phyloP scores from a whole-genome alignment of 2,329 filamentous ascomycete species.

The Exserohilum rostratum region DNA sequence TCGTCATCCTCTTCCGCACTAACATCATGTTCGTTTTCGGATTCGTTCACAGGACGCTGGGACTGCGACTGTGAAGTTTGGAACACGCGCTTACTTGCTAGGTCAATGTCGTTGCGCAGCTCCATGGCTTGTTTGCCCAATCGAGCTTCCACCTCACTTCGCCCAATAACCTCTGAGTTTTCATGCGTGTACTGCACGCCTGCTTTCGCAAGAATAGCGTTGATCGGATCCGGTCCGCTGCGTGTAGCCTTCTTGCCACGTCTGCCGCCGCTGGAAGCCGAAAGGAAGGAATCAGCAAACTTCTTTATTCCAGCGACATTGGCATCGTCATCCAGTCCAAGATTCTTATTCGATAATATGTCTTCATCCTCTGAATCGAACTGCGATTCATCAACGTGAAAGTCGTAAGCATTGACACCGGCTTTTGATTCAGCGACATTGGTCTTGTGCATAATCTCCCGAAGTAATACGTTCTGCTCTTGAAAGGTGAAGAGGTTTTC shows the following conservation, averaged over 20 bases:
- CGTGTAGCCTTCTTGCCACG: slow-evolving; percentile 50
- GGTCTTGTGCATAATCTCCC: slow-evolving; percentile 98
- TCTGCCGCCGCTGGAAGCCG: slow-evolving; percentile 26
- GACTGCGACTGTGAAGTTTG: slow-evolving; percentile 53
- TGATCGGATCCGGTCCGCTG: slow-evolving; percentile 71
- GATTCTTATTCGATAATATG: slow-evolving; percentile 33
- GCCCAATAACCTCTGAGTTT: slow-evolving; percentile 92
- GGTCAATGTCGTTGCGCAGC: slow-evolving; percentile 58
- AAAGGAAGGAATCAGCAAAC: slow-evolving; percentile 42
- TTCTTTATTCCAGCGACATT: slow-evolving; percentile 66
- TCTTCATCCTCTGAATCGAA: slow-evolving; percentile 37
- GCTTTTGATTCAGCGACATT: slow-evolving; percentile 93
- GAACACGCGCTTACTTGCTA: slow-evolving; percentile 64
- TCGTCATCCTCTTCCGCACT: slow-evolving; percentile 26
- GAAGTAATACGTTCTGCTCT: slow-evolving; percentile 76
- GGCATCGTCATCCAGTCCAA: slow-evolving; percentile 37
- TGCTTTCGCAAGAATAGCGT: slow-evolving; percentile 84
- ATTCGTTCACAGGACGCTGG: slow-evolving; percentile 7
- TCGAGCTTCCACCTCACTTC: slow-evolving; percentile 86
- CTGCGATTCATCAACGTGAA: slow-evolving; percentile 59
- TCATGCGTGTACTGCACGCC: slow-evolving; percentile 96
- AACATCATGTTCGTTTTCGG: slow-evolving; percentile 26
- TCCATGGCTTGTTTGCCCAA: slow-evolving; percentile 78
- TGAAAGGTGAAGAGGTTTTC: slow-evolving; percentile 85
- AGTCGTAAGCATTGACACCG: slow-evolving; percentile 78